Base-by-base conservation (phyloP, 768 basidiomycete species). In the Thelephora ganbajun region DNA sequence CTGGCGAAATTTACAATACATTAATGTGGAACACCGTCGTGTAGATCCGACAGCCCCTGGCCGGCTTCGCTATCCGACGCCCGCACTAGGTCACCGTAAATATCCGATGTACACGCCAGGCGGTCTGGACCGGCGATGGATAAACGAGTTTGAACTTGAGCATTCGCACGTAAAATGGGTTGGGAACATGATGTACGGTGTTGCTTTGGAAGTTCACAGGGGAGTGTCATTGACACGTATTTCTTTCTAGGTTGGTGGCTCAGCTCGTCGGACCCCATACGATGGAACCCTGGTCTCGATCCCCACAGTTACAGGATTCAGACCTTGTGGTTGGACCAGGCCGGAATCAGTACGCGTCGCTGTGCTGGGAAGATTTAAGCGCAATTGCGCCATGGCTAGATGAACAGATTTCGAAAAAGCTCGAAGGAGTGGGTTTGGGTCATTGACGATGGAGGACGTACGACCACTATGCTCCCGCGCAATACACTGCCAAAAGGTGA, bases 381-480 rank as follows among this genome's bases (percentile, higher is more conserved):
- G 70, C 76, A 30, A 75, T 88, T 49, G 82, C 86, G 35, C 87
- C 84, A 2, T 89, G 87, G 87, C 73, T 89, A 66, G 72, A 79
- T 49, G 74, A 78, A 46, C 67, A 66, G 48, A 70, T 85, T 48
- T 72, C 77, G 26, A 78, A 69, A 56, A 73, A 68, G 56, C 79
- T 88, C 51, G 69, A 77, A 49, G 87, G 86, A 1, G 70, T 74
- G 44, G 83, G 85, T n/a, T 65, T 89, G 35, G 84, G 85, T 33
- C 70, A 74, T 46, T 30, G 26, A 30, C 26, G 26, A 9, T 70
- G 56, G 65, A 23, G 6, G n/a, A 13, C 30, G 20, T 37, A 19
- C 20, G 16, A 35, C n/a, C 12, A 30, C 36, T 47, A 2, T 33
- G n/a, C 46, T 46, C 50, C 43, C 19, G 16, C 12, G 19, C 23